phyloP scores from a whole-genome alignment of 2,329 filamentous ascomycete genomes.

The Phyllosticta citrichinensis region DNA sequence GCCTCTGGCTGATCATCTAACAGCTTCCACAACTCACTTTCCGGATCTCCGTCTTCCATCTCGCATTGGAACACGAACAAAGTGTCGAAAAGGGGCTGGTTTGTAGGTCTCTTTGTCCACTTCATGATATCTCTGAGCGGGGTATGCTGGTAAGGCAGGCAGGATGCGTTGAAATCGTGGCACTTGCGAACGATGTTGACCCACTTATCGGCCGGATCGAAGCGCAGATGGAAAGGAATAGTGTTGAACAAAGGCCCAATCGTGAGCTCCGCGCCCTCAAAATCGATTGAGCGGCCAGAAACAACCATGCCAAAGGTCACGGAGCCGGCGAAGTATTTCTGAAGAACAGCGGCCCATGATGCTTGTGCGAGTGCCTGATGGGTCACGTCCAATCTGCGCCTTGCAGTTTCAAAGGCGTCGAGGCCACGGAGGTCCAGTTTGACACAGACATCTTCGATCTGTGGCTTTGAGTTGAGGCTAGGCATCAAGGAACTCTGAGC shows the following conservation, averaged over 20 bases:
- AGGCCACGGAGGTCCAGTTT: conserved; percentile 34
- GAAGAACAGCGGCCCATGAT: conserved; percentile 57
- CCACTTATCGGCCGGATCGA: conserved; percentile 44
- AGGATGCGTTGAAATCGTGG: conserved; percentile 59
- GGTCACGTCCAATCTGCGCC: conserved; percentile 57
- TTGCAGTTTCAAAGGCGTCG: conserved; percentile 36
- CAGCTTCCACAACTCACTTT: conserved; percentile 41
- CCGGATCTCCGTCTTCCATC: conserved; percentile 15
- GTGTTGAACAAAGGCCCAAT: conserved; percentile 89
- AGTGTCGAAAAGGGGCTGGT: conserved; percentile 56
- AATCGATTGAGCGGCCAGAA: conserved; percentile 64
- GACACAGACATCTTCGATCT: conserved; percentile 13
- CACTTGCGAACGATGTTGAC: conserved; percentile 49
- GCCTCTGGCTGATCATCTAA: conserved; percentile 34
- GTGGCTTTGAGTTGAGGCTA: conserved; percentile 15
- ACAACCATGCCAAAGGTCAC: conserved; percentile 63
- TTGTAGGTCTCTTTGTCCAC: conserved; percentile 52
- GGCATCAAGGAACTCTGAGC: conserved; percentile 25
- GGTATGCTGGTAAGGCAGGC: conserved; percentile 67
- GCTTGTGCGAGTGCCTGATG: conserved; percentile 72
- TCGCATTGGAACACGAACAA: conserved; percentile 72
- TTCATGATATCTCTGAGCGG: conserved; percentile 71
- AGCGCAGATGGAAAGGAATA: conserved; percentile 55
- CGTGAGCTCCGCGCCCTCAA: conserved; percentile 54
- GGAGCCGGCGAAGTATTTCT: conserved; percentile 37